These are phyloP conservation scores for Mucor velutinosus DNA, from an alignment of 371 early-diverging fungal species.

Conservation along the genomic window DNA sequence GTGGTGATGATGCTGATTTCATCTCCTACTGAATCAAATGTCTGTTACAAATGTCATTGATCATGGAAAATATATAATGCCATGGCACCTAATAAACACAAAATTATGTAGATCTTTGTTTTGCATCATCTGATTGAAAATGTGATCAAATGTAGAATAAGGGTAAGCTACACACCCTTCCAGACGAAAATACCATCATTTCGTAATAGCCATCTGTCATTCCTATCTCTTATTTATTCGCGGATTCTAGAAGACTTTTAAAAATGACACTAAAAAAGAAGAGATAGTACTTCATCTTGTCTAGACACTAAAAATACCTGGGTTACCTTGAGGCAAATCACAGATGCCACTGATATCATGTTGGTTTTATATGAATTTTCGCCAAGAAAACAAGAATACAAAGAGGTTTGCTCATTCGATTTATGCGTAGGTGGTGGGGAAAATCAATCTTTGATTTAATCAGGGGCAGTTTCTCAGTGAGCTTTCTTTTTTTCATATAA, in stretches of 20 bases:
- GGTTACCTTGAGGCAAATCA: not conserved
- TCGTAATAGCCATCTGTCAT: not conserved
- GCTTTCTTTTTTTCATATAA: not conserved
- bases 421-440: not conserved
- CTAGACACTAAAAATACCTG: not conserved
- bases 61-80: not conserved
- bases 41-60: not conserved
- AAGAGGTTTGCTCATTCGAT: not conserved
- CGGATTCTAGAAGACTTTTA: not conserved
- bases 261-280: not conserved
- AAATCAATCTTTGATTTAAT: not conserved
- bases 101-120: not conserved
- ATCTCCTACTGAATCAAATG: not conserved
- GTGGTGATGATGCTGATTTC: not conserved
- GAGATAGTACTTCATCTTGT: not conserved
- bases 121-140: not conserved
- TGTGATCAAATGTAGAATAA: not conserved
- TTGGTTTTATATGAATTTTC: not conserved
- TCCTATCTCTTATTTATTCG: not conserved
- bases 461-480: not conserved
- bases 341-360: not conserved
- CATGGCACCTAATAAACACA: not conserved
- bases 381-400: not conserved
- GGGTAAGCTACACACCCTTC: not conserved
- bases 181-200: not conserved